Evolutionary conservation across 176 grass and related monocot genomes (phyloP).

Genomic region (Olyra latifolia): DNA sequence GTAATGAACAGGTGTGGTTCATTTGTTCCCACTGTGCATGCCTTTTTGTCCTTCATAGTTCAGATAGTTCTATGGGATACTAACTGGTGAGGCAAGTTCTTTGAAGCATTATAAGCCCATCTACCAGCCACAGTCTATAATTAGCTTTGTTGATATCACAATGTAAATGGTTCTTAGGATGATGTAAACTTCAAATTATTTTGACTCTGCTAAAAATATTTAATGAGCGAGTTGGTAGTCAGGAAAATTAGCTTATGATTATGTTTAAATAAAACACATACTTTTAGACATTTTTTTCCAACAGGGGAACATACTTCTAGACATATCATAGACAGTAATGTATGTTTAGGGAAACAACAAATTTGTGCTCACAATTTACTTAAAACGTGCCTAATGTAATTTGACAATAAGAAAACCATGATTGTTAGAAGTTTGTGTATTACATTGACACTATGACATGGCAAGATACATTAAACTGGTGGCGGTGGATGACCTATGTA

Average conservation of each 20-base stretch:
- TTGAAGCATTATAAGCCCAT: neutral
- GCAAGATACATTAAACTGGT: neutral
- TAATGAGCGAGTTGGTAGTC: too few relatives aligned
- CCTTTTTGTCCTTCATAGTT: neutral
- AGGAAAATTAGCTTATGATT: too few relatives aligned
- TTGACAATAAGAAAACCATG: neutral
- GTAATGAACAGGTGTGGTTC: neutral
- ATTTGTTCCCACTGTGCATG: neutral
- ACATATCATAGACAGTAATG: too few relatives aligned
- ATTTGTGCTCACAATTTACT: neutral
- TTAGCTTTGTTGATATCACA: neutral
- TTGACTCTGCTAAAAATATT: too few relatives aligned
- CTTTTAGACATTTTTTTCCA: too few relatives aligned
- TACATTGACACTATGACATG: neutral
- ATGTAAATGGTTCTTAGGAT: conserved; percentile 6
- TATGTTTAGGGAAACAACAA: too few relatives aligned
- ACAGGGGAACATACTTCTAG: too few relatives aligned
- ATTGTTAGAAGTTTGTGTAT: neutral
- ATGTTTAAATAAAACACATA: too few relatives aligned
- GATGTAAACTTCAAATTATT: too few relatives aligned
- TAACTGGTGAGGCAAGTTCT: neutral
- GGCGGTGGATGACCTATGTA: neutral
- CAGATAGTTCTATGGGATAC: neutral
- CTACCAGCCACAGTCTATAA: neutral
- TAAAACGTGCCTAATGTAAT: neutral